Evolutionary conservation across 2,329 filamentous ascomycete genomes (phyloP).

Genomic region (Hypoxylon sp.): DNA sequence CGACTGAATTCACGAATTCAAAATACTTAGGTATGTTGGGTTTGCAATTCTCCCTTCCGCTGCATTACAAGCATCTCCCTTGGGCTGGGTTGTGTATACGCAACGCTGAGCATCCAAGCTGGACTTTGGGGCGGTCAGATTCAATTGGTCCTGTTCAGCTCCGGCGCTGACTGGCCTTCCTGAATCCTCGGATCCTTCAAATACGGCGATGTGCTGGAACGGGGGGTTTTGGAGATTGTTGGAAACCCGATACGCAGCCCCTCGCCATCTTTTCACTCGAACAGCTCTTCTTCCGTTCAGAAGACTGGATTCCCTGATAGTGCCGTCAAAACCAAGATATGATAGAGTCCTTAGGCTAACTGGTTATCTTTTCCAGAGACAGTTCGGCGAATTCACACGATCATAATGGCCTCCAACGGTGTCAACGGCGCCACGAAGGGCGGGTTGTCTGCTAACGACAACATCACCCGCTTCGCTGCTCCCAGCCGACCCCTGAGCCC

Average conservation of each 20-base stretch:
- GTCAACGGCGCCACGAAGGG: slow-evolving; percentile 63
- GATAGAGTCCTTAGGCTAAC: slow-evolving; percentile 22
- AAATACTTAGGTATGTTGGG: slow-evolving; percentile 32
- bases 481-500: slow-evolving; percentile 94
- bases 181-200: slow-evolving; percentile 28
- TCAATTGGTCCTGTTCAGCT: slow-evolving; percentile 18
- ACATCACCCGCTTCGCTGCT: slow-evolving; percentile 95
- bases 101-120: slow-evolving; percentile 3
- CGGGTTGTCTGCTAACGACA: slow-evolving; percentile 88
- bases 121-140: slow-evolving; percentile 5
- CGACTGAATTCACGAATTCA: slow-evolving; percentile 13
- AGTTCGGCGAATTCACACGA: slow-evolving; percentile 36
- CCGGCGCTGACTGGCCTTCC: slow-evolving; percentile 13
- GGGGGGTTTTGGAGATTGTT: slow-evolving; percentile 6
- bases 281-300: slow-evolving; percentile 5
- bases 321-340: slow-evolving; percentile 5
- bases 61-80: neutral
- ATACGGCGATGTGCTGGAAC: slow-evolving; percentile 10
- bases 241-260: slow-evolving; percentile 11
- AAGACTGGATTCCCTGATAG: neutral
- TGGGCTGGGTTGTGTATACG: slow-evolving; percentile 1
- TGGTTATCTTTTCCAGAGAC: slow-evolving; percentile 17
- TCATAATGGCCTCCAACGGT: slow-evolving; percentile 68
- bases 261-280: no score
- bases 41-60: slow-evolving; percentile 12